phyloP scores from a whole-genome alignment of 164 flowering plant species.

The Annona cherimola region DNA sequence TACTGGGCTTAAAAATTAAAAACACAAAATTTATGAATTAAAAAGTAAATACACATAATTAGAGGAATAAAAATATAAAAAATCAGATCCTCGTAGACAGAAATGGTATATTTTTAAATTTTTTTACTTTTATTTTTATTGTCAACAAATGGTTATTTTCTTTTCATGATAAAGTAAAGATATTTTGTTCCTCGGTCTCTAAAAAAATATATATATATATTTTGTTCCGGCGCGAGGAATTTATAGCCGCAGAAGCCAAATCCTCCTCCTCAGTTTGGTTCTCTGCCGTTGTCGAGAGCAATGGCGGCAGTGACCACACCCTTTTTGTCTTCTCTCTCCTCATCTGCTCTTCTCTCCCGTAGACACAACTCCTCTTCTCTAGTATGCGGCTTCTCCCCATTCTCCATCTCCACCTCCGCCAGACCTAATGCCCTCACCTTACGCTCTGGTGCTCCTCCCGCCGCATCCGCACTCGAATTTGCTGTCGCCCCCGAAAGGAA shows the following conservation, averaged over 20 bases:
- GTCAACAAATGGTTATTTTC: no score
- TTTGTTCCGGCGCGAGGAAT: not conserved
- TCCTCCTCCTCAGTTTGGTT: not conserved
- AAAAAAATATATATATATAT: not conserved
- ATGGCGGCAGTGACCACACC: conserved; percentile 13
- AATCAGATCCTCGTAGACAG: no score
- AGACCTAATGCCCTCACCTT: not conserved
- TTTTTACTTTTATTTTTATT: no score
- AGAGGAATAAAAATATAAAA: no score
- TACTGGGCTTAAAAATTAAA: no score
- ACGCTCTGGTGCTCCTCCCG: conserved; percentile 6
- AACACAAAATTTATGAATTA: no score
- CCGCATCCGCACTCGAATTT: conserved; percentile 13
- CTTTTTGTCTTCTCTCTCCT: conserved; percentile 19
- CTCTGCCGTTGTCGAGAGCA: not conserved
- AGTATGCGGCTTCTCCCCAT: conserved; percentile 15
- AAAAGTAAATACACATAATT: no score
- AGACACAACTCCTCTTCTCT: conserved; percentile 11
- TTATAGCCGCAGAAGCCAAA: not conserved
- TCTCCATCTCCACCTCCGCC: conserved; percentile 13
- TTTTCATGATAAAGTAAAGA: no score
- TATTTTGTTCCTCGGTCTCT: no score
- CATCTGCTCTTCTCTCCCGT: conserved; percentile 13
- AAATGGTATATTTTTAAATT: no score
- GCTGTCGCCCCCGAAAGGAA: not conserved